These are phyloP conservation scores for Basipetospora sp. DNA, from an alignment of 2,329 filamentous ascomycete genomes.

Conservation along the genomic window DNA sequence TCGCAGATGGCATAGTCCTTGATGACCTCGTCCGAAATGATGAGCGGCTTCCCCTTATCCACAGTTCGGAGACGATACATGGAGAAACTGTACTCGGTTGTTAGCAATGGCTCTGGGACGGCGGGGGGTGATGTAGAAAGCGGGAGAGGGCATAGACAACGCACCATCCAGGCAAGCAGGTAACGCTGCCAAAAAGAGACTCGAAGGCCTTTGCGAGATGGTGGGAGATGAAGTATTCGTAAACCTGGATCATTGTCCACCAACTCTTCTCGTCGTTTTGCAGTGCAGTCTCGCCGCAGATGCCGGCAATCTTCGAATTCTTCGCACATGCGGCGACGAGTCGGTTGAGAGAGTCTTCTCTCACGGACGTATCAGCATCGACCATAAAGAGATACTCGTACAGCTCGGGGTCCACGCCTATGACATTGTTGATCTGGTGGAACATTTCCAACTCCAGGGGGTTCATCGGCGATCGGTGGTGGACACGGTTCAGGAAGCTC, in stretches of 20 bases:
- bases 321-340: conserved; percentile 86
- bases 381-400: conserved; percentile 98
- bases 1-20: conserved; percentile 75
- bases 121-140: not conserved
- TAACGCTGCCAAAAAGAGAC: conserved; percentile 92
- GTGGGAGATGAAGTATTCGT: conserved; percentile 99
- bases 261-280: conserved; percentile 90
- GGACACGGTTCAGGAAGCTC: conserved; percentile 95
- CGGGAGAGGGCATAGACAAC: conserved; percentile 22
- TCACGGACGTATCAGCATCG: conserved; percentile 89
- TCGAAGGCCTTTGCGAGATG: conserved; percentile 94
- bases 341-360: conserved; percentile 80
- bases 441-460: conserved; percentile 96
- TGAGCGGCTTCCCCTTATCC: conserved; percentile 84
- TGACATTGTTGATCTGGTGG: conserved; percentile 98
- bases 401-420: conserved; percentile 89
- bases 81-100: conserved; percentile 55
- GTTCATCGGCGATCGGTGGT: conserved; percentile 86
- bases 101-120: not conserved
- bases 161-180: conserved; percentile 97
- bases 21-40: conserved; percentile 81
- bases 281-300: conserved; percentile 90
- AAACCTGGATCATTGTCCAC: conserved; percentile 99
- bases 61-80: conserved; percentile 95
- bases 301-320: conserved; percentile 89